phyloP scores from a whole-genome alignment of 345 rosid species.

The Cardamine resedifolia region DNA sequence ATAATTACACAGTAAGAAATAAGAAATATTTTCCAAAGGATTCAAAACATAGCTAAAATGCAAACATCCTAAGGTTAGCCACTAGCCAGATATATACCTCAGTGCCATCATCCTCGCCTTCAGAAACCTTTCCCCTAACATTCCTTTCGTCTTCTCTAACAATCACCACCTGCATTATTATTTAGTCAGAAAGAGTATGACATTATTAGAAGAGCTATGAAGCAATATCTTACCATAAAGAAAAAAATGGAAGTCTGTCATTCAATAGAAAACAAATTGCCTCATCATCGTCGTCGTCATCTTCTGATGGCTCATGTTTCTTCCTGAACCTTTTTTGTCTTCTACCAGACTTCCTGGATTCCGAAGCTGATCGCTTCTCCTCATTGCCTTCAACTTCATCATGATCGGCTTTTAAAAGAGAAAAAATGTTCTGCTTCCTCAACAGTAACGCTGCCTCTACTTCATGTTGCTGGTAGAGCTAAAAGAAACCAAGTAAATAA shows the following conservation, averaged over 20 bases:
- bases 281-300: constrained; percentile 60
- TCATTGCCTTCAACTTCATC: constrained; percentile 30
- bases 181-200: constrained; percentile 16
- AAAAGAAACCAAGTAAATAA: not conserved
- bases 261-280: constrained; percentile 38
- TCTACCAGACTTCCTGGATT: constrained; percentile 41
- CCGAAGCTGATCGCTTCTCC: constrained; percentile 36
- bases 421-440: constrained; percentile 54
- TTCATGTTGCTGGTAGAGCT: constrained; percentile 76
- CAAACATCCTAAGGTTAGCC: too few species aligned
- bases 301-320: constrained; percentile 54
- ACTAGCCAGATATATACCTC: too few species aligned
- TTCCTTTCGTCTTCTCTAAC: constrained; percentile 43
- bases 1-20: too few species aligned
- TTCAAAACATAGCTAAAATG: not conserved
- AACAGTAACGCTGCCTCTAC: constrained; percentile 63
- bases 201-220: constrained; percentile 21
- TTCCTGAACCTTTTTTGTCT: constrained; percentile 65
- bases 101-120: constrained; percentile 54
- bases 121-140: constrained; percentile 51
- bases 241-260: constrained; percentile 25
- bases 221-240: constrained; percentile 29
- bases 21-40: not conserved
- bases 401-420: constrained; percentile 58
- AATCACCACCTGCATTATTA: constrained; percentile 49